These are phyloP conservation scores for Carex parvula DNA, from an alignment of 176 grass and related monocot genomes.

Conservation along the genomic window DNA sequence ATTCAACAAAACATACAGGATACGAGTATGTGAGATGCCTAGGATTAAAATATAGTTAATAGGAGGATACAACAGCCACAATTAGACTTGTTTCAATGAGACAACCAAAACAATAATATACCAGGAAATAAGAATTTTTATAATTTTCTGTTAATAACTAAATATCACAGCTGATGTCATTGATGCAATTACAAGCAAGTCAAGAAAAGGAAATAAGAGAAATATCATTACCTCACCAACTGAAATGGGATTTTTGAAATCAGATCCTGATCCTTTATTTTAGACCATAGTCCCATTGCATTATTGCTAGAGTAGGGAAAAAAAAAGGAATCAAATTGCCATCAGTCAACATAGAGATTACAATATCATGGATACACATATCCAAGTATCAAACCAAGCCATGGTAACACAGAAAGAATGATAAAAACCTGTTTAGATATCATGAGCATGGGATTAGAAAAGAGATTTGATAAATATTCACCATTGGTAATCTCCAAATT, in stretches of 20 bases:
- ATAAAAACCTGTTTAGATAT: conserved; percentile 3
- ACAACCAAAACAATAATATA: not conserved
- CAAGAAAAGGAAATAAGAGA: conserved; percentile 14
- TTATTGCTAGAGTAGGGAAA: conserved; percentile 58
- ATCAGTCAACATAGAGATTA: not conserved
- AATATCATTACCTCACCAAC: conserved; percentile 58
- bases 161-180: not conserved
- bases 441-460: not conserved
- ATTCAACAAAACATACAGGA: not conserved
- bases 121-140: not conserved
- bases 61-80: not conserved
- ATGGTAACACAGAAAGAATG: not conserved
- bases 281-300: conserved; percentile 93
- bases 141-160: not conserved
- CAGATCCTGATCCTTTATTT: conserved; percentile 73
- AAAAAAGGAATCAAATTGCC: not conserved
- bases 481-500: conserved; percentile 98
- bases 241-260: conserved; percentile 84
- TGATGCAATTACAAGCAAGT: conserved; percentile 1
- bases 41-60: not conserved
- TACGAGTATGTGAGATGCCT: not conserved
- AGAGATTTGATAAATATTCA: conserved; percentile 29
- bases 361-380: not conserved
- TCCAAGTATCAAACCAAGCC: not conserved
- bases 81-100: not conserved